phyloP scores from a whole-genome alignment of 176 grass and related monocot genomes.

The Areca catechu region DNA sequence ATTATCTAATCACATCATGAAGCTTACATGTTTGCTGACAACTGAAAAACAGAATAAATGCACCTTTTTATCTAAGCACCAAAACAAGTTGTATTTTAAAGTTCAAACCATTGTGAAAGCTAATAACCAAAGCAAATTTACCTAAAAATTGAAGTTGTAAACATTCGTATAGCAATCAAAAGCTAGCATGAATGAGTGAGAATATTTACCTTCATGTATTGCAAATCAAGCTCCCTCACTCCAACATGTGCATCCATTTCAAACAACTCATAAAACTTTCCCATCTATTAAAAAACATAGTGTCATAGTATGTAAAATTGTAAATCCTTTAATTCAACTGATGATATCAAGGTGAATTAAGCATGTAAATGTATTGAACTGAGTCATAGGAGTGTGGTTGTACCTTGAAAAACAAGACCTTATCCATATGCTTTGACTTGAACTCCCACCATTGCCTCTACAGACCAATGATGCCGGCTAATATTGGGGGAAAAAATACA shows the following conservation, averaged over 20 bases:
- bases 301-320: background rate
- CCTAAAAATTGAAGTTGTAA: too few relatives aligned
- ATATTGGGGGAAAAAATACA: conserved; percentile 7
- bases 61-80: too few relatives aligned
- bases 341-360: too few relatives aligned
- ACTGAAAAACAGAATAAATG: too few relatives aligned
- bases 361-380: too few relatives aligned
- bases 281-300: conserved; percentile 84
- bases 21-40: too few relatives aligned
- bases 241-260: conserved; percentile 99
- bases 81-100: too few relatives aligned
- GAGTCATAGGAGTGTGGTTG: background rate
- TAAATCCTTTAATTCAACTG: background rate
- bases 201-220: conserved; percentile 85
- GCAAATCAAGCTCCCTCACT: conserved; percentile 87
- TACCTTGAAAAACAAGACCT: conserved; percentile 97
- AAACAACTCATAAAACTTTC: conserved; percentile 93
- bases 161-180: too few relatives aligned
- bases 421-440: conserved; percentile 97
- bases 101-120: too few relatives aligned
- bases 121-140: too few relatives aligned
- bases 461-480: conserved; percentile 30
- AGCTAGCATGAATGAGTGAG: background rate
- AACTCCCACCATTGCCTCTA: conserved; percentile 99
- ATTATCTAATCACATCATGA: too few relatives aligned